These are phyloP conservation scores for Yarrowia yakushimensis DNA, from an alignment of 805 yeast genomes.

Conservation along the genomic window DNA sequence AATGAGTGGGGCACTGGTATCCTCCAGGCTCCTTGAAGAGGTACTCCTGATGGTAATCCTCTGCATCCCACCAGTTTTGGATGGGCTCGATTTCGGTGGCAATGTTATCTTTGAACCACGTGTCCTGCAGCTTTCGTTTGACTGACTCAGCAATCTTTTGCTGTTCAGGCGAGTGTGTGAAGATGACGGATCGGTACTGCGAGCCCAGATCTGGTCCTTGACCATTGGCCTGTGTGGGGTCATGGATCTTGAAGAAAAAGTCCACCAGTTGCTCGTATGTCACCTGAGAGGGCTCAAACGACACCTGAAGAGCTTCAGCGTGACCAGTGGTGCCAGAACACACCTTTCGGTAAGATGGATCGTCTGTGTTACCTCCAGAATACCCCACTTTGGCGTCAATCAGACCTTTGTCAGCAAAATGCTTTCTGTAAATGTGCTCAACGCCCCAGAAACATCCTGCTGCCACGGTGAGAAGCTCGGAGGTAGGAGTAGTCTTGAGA, in stretches of 20 bases:
- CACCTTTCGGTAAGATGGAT: conserved; percentile 67
- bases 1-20: conserved; percentile 89
- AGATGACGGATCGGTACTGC: conserved; percentile 85
- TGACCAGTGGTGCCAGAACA: conserved; percentile 72
- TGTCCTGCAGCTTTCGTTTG: conserved; percentile 57
- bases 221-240: conserved; percentile 76
- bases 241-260: conserved; percentile 88
- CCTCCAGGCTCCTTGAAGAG: conserved; percentile 77
- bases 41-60: conserved; percentile 86
- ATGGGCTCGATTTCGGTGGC: conserved; percentile 70
- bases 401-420: conserved; percentile 61
- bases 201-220: conserved; percentile 91
- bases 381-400: conserved; percentile 83
- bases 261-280: conserved; percentile 61
- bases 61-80: conserved; percentile 83
- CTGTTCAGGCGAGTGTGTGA: conserved; percentile 56
- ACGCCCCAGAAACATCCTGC: conserved; percentile 58
- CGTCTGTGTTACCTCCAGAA: conserved; percentile 63
- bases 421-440: conserved; percentile 74
- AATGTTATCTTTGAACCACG: conserved; percentile 71
- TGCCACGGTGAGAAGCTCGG: conserved; percentile 56
- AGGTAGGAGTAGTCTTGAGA: conserved; percentile 42
- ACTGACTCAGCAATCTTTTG: conserved; percentile 43
- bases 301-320: conserved; percentile 81
- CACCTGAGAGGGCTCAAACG: conserved; percentile 70